phyloP scores from a whole-genome alignment of 306 rosid species.

The Acacia acuminata region DNA sequence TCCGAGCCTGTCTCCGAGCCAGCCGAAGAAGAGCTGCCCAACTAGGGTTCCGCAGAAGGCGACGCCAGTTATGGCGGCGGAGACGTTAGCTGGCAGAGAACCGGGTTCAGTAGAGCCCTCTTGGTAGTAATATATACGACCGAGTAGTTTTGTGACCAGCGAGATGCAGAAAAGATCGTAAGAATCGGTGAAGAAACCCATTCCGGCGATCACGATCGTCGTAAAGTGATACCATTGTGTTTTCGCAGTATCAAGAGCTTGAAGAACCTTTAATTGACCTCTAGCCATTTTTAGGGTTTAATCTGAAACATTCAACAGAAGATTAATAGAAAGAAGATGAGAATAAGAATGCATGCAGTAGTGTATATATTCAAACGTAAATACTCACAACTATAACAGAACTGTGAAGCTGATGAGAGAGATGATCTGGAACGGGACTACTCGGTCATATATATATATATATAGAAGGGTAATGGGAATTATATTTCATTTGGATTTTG shows the following conservation, averaged over 20 bases:
- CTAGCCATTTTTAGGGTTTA: background rate
- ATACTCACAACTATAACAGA: no score
- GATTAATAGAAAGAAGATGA: background rate
- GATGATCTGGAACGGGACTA: no score
- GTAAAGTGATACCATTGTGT: background rate
- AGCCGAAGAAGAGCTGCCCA: background rate
- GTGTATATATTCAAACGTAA: no score
- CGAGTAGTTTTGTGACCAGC: background rate
- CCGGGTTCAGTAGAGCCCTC: background rate
- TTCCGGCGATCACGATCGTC: background rate
- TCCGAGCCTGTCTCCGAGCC: background rate
- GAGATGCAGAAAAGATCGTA: constrained; percentile 3
- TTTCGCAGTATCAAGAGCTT: background rate
- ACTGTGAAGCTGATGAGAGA: no score
- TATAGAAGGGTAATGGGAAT: no score
- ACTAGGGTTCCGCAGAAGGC: constrained; percentile 1
- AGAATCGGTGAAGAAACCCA: constrained; percentile 9
- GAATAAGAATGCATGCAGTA: no score
- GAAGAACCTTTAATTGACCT: background rate
- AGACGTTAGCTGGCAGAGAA: background rate
- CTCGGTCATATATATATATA: no score
- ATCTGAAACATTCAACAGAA: background rate
- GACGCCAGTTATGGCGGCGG: constrained; percentile 2
- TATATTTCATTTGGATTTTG: no score
- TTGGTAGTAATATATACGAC: background rate